These are phyloP conservation scores for Clavariopsis aquatica DNA, from an alignment of 495 filamentous ascomycete species.

Conservation along the genomic window DNA sequence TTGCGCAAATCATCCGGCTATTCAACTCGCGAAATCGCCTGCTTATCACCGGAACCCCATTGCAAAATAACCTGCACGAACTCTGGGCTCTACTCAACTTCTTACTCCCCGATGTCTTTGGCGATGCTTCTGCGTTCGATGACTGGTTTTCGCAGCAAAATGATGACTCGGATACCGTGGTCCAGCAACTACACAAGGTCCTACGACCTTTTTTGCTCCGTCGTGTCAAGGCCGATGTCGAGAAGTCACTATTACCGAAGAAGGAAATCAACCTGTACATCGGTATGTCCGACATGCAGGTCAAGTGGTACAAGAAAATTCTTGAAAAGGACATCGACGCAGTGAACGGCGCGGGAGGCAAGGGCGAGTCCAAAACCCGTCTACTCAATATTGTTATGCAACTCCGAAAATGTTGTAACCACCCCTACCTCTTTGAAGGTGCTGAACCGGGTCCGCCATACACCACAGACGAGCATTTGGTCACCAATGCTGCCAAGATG, in stretches of 20 bases:
- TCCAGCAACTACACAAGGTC: slow-evolving; percentile 93
- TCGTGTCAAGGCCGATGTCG: slow-evolving; percentile 96
- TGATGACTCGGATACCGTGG: slow-evolving; percentile 89
- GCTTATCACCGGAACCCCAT: slow-evolving; percentile 93
- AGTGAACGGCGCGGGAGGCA: slow-evolving; percentile 94
- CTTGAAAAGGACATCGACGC: slow-evolving; percentile 99
- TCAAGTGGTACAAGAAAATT: slow-evolving; percentile 99
- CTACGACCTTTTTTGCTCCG: slow-evolving; percentile 91
- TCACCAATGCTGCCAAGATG: slow-evolving; percentile 97
- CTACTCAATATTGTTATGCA: slow-evolving; percentile 99
- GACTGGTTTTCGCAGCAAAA: slow-evolving; percentile 93
- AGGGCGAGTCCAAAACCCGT: slow-evolving; percentile 96
- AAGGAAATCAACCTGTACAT: slow-evolving; percentile 97
- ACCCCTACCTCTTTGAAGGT: slow-evolving; percentile 97
- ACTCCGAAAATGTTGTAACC: slow-evolving; percentile 97
- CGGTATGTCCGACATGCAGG: slow-evolving; percentile 98
- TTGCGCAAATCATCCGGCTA: slow-evolving; percentile 94
- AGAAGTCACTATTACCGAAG: slow-evolving; percentile 96
- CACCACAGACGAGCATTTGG: slow-evolving; percentile 94
- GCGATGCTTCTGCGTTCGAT: slow-evolving; percentile 96
- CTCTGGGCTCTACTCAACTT: slow-evolving; percentile 99
- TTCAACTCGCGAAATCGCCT: slow-evolving; percentile 96
- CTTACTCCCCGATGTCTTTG: slow-evolving; percentile 94
- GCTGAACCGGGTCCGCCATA: slow-evolving; percentile 97
- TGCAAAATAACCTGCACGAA: slow-evolving; percentile 98